These are phyloP conservation scores for Dryadomyces quercivorus DNA, from an alignment of 2,329 filamentous ascomycete genomes.

Conservation along the genomic window DNA sequence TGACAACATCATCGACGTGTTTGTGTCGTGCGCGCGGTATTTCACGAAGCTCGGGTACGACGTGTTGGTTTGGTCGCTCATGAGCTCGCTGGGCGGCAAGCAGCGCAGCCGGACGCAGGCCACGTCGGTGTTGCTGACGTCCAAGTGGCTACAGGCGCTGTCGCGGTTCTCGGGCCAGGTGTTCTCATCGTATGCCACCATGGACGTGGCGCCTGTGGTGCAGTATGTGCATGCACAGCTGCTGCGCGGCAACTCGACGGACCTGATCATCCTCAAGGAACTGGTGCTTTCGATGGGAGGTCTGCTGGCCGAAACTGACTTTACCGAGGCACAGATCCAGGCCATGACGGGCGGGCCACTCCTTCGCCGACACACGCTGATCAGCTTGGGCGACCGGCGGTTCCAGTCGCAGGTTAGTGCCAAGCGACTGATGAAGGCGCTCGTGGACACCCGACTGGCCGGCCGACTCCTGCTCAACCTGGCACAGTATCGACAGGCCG, in stretches of 20 bases:
- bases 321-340: slow-evolving; percentile 76
- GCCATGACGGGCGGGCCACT: slow-evolving; percentile 80
- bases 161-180: slow-evolving; percentile 85
- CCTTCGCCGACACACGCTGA: slow-evolving; percentile 67
- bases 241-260: slow-evolving; percentile 69
- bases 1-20: slow-evolving; percentile 84
- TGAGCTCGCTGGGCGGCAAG: slow-evolving; percentile 57
- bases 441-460: slow-evolving; percentile 67
- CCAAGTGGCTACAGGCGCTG: slow-evolving; percentile 81
- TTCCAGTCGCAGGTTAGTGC: slow-evolving; percentile 52
- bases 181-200: slow-evolving; percentile 72
- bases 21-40: slow-evolving; percentile 89
- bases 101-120: slow-evolving; percentile 51
- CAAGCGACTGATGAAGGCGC: slow-evolving; percentile 64
- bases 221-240: slow-evolving; percentile 85
- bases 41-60: slow-evolving; percentile 91
- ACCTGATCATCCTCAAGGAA: slow-evolving; percentile 84
- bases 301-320: slow-evolving; percentile 73
- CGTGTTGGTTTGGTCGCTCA: slow-evolving; percentile 81
- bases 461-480: slow-evolving; percentile 80
- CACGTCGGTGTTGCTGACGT: slow-evolving; percentile 59
- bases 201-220: slow-evolving; percentile 75
- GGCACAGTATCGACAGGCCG: slow-evolving; percentile 80
- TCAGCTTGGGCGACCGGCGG: slow-evolving; percentile 69
- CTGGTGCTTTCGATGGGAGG: slow-evolving; percentile 89